These are phyloP conservation scores for Metarhizium rileyi DNA, from an alignment of 2,329 filamentous ascomycete genomes.

Conservation along the genomic window DNA sequence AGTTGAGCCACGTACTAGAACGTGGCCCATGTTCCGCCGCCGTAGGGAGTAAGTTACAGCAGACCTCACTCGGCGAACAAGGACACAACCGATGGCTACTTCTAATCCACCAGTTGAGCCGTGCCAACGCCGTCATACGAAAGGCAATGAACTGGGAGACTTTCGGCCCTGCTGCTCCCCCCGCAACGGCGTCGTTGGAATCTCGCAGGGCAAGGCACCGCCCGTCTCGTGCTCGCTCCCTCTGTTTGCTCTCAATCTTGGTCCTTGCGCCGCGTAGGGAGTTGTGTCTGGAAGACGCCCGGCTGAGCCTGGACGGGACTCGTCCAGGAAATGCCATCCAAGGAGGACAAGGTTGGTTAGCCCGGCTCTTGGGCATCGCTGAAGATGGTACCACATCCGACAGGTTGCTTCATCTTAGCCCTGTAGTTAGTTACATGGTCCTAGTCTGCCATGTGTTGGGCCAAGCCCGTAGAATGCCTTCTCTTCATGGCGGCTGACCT, in stretches of 20 bases:
- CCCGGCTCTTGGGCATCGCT: constrained; percentile 40
- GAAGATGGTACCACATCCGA: constrained; percentile 40
- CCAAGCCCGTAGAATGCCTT: constrained; percentile 23
- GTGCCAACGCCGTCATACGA: constrained; percentile 27
- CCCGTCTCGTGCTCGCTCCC: constrained; percentile 13
- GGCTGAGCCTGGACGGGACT: constrained; percentile 23
- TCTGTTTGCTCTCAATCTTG: constrained; percentile 5
- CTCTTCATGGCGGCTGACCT: constrained; percentile 27
- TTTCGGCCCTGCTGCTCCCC: constrained; percentile 21
- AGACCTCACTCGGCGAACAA: too few relatives aligned
- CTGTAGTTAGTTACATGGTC: too few relatives aligned
- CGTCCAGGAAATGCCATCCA: constrained; percentile 29
- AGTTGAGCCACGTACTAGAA: too few relatives aligned
- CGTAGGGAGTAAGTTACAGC: too few relatives aligned
- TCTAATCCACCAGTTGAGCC: constrained; percentile 22
- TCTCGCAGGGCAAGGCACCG: constrained; percentile 16
- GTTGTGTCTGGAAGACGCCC: constrained; percentile 31
- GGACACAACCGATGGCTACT: too few relatives aligned
- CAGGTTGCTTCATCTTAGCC: too few relatives aligned
- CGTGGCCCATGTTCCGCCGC: too few relatives aligned
- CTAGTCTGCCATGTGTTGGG: constrained; percentile 25
- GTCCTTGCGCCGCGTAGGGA: constrained; percentile 15
- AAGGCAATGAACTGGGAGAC: constrained; percentile 25
- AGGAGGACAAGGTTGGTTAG: constrained; percentile 36
- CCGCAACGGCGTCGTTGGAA: constrained; percentile 18